phyloP scores from a whole-genome alignment of 306 rosid genomes.

The apple (Malus domestica) region DNA sequence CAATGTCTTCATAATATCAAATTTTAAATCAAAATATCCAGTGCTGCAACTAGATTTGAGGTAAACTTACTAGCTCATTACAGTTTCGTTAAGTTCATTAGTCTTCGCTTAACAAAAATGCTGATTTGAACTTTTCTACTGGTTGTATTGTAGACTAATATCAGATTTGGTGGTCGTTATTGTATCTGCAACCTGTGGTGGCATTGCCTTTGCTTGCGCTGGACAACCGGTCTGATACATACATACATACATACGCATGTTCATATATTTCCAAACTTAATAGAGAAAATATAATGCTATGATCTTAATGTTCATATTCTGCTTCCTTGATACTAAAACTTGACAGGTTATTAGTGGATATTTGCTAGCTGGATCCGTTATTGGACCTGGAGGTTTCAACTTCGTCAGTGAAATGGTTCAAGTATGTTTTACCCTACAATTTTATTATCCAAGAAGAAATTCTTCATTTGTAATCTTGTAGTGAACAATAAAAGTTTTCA shows the following conservation, averaged over 20 bases:
- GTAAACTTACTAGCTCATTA: constrained; percentile 13
- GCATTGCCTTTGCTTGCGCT: constrained; percentile 58
- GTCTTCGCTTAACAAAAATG: not conserved
- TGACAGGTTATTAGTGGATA: constrained; percentile 49
- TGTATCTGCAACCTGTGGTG: constrained; percentile 57
- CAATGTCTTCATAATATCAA: constrained; percentile 47
- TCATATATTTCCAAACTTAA: not conserved
- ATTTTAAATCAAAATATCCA: constrained; percentile 53
- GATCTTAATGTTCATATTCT: constrained; percentile 1
- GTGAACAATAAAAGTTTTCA: not conserved
- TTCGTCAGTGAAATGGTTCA: constrained; percentile 60
- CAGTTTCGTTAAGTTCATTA: not conserved
- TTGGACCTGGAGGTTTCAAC: constrained; percentile 52
- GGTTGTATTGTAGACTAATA: constrained; percentile 35
- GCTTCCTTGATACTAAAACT: constrained; percentile 9
- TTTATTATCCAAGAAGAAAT: not conserved
- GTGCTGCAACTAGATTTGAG: constrained; percentile 50
- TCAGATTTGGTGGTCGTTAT: constrained; percentile 50
- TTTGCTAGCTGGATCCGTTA: constrained; percentile 46
- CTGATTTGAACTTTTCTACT: constrained; percentile 12
- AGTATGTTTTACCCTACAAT: constrained; percentile 21
- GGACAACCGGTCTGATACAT: constrained; percentile 46
- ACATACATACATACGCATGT: not conserved
- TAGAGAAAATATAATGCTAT: not conserved
- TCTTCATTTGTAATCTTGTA: not conserved